Conservation (phyloP, 2,329 filamentous ascomycete species). For the Calonectria multiphialidica region DNA sequence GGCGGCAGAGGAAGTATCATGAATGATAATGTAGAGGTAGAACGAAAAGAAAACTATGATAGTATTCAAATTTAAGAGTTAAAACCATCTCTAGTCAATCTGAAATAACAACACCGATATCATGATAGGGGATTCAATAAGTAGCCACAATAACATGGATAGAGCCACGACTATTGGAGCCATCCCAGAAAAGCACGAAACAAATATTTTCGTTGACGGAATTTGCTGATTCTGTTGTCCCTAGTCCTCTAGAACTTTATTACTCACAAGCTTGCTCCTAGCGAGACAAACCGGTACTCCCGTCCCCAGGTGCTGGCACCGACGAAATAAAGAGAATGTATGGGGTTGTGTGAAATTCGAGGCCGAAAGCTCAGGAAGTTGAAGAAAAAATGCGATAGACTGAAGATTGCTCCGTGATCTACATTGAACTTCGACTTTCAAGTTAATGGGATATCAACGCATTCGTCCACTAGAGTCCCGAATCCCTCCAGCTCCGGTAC, state of each 20-base stretch:
- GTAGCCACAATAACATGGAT: too few species aligned
- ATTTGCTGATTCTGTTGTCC: too few species aligned
- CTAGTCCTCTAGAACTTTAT: not conserved
- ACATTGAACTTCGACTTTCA: slow-evolving; percentile 80
- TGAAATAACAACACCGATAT: too few species aligned
- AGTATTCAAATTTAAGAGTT: too few species aligned
- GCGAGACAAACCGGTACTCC: not conserved
- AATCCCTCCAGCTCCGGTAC: slow-evolving; percentile 62
- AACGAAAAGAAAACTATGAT: too few species aligned
- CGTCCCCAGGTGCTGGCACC: slow-evolving; percentile 74
- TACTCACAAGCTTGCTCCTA: not conserved
- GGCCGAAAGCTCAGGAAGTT: slow-evolving; percentile 78
- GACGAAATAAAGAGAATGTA: slow-evolving; percentile 74
- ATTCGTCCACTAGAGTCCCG: slow-evolving; percentile 63
- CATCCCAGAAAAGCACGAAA: not conserved
- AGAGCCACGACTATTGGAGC: not conserved
- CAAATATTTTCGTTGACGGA: not conserved
- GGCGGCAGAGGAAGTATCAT: too few species aligned
- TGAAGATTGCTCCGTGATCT: slow-evolving; percentile 80
- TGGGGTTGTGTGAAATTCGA: slow-evolving; percentile 63
- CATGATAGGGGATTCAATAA: too few species aligned
- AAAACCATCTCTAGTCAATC: too few species aligned
- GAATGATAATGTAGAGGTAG: too few species aligned
- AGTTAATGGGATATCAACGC: slow-evolving; percentile 72
- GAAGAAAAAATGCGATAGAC: slow-evolving; percentile 79